Conservation (phyloP, 345 rosid genomes). For the Syzygium oleosum region DNA sequence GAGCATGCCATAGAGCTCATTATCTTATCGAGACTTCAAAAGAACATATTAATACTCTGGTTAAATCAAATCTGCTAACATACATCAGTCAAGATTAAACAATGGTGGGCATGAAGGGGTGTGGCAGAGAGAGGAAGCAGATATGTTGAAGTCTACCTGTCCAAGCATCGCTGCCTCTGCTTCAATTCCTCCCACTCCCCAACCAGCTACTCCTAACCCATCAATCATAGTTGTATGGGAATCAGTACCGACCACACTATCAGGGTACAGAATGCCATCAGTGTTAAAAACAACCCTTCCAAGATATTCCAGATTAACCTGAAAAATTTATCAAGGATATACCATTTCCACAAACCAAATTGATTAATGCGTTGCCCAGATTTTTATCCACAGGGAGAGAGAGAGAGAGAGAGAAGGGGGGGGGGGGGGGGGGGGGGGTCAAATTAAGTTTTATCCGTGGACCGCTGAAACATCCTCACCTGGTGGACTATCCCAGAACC, state of each 20-base stretch:
- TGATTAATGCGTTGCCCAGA: neutral
- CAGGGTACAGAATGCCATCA: constrained; percentile 67
- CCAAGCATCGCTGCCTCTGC: constrained; percentile 92
- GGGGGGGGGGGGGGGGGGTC: neutral
- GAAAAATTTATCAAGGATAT: constrained; percentile 5
- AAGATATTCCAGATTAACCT: constrained; percentile 91
- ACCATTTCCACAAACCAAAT: neutral
- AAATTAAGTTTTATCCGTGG: neutral
- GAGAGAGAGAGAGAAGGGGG: neutral
- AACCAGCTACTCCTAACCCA: constrained; percentile 87
- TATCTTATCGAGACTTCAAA: neutral
- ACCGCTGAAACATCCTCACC: constrained; percentile 20
- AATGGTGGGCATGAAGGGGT: neutral
- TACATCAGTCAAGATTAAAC: neutral
- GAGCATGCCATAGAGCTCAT: neutral
- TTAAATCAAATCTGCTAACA: neutral
- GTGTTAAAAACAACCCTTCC: constrained; percentile 80
- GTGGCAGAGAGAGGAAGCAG: neutral
- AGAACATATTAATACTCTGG: neutral
- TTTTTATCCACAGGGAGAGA: neutral
- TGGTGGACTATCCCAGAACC: constrained; percentile 76
- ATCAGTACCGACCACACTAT: constrained; percentile 87
- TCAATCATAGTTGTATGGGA: constrained; percentile 95
- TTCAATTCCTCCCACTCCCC: constrained; percentile 97
- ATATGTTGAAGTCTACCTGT: constrained; percentile 33